These are phyloP conservation scores for Boletus vermiculosoides DNA, from an alignment of 768 basidiomycete species.

Conservation along the genomic window DNA sequence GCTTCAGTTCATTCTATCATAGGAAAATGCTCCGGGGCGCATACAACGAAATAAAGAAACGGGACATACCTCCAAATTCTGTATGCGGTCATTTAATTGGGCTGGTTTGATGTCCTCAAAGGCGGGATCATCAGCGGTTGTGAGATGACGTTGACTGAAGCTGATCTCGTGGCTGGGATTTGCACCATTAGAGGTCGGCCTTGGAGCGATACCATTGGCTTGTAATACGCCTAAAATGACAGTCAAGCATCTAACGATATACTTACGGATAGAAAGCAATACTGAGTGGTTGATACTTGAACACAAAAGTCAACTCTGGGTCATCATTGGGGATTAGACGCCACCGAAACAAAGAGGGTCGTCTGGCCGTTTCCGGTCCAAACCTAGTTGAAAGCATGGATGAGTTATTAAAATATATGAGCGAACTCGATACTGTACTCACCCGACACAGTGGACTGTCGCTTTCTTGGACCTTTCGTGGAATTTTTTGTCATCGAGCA, in stretches of 20 bases:
- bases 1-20: conserved; percentile 13
- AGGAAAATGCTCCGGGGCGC: background rate
- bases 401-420: background rate
- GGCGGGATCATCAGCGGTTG: background rate
- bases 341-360: fast-evolving
- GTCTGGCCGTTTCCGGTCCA: background rate
- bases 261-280: background rate
- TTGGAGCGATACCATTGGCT: conserved; percentile 20
- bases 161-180: background rate
- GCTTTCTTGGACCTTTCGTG: conserved; percentile 26
- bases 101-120: conserved; percentile 1
- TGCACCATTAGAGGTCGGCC: background rate
- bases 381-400: conserved; percentile 8
- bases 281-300: conserved; percentile 21
- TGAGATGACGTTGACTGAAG: background rate
- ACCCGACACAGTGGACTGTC: conserved; percentile 19
- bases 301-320: conserved; percentile 17
- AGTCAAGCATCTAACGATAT: background rate
- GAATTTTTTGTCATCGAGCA: conserved; percentile 1
- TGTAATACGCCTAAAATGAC: conserved; percentile 14
- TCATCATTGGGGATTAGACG: background rate
- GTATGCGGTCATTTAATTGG: background rate
- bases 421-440: conserved; percentile 1
- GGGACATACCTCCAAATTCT: conserved; percentile 7
- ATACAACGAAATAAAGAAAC: background rate